Percentiles rank a stretch among this genome's conserved stretches.
Conservation (phyloP, 2,329 filamentous ascomycete genomes). For the Colletotrichum filicis region DNA sequence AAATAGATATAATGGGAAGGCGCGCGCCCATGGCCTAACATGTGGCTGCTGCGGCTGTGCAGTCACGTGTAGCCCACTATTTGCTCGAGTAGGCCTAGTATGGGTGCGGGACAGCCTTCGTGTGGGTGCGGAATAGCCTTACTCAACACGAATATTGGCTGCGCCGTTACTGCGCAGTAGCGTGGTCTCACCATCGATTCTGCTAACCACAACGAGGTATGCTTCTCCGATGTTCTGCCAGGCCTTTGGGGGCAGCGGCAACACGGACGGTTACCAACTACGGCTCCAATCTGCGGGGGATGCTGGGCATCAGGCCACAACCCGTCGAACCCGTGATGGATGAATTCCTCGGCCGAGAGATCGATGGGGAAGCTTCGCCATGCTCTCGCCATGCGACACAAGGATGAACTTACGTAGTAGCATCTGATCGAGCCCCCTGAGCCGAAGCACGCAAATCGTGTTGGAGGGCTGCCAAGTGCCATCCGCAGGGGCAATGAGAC, state of each 20-base stretch:
- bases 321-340: background rate
- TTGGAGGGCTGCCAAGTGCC: background rate
- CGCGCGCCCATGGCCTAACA: too few species aligned
- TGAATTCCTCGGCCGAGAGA: background rate
- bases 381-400: background rate
- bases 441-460: background rate
- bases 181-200: slow-evolving; percentile 13
- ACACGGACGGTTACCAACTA: background rate
- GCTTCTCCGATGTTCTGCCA: background rate
- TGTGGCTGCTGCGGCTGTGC: too few species aligned
- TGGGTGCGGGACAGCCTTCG: too few species aligned
- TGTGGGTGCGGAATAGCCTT: too few species aligned
- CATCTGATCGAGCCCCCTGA: background rate
- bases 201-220: slow-evolving; percentile 13
- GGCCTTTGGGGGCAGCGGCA: background rate
- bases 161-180: slow-evolving; percentile 5
- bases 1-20: too few species aligned
- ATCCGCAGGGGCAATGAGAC: background rate
- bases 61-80: too few species aligned
- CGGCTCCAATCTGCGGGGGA: background rate
- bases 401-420: background rate
- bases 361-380: background rate
- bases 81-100: too few species aligned
- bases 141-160: background rate
- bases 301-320: background rate